Conservation (phyloP, 73 alveolate species). For the Halteria grandinella region DNA sequence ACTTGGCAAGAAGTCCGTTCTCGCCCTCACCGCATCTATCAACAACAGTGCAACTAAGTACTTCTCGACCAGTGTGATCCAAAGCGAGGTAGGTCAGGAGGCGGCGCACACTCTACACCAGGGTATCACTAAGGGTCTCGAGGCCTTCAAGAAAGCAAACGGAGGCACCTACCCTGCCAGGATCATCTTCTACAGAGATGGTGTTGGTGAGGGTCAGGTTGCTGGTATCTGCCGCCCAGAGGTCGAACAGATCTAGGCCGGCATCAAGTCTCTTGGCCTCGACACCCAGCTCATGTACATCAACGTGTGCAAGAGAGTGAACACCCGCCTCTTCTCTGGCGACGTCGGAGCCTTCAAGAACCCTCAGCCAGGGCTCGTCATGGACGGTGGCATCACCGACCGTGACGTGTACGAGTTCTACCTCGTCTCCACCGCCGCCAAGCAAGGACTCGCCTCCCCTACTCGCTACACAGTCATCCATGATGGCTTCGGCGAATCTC, state of each 20-base stretch:
- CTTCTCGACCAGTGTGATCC: conserved; percentile 52
- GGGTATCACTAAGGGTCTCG: conserved; percentile 55
- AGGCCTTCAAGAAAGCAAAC: conserved; percentile 66
- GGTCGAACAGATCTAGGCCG: conserved; percentile 73
- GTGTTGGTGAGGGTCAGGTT: conserved; percentile 80
- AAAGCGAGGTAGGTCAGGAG: conserved; percentile 74
- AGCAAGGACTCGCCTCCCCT: conserved; percentile 95
- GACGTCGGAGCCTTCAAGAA: conserved; percentile 57
- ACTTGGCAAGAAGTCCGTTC: conserved; percentile 64
- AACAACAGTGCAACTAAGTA: conserved; percentile 69
- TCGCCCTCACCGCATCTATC: conserved; percentile 74
- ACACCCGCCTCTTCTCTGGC: conserved; percentile 76
- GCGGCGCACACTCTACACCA: conserved; percentile 48
- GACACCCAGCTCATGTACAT: conserved; percentile 56
- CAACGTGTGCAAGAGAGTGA: conserved; percentile 69
- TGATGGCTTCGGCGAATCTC: conserved; percentile 74
- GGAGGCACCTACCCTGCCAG: conserved; percentile 67
- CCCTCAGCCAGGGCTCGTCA: conserved; percentile 92
- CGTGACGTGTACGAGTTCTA: conserved; percentile 91
- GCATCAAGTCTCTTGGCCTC: conserved; percentile 56
- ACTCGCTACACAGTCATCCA: conserved; percentile 88
- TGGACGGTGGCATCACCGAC: conserved; percentile 85
- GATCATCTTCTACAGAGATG: conserved; percentile 80
- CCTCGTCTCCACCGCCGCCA: conserved; percentile 91
- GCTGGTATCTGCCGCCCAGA: conserved; percentile 71